These are phyloP conservation scores for Podospora sp. DNA, from an alignment of 495 filamentous ascomycete genomes.

Conservation along the genomic window DNA sequence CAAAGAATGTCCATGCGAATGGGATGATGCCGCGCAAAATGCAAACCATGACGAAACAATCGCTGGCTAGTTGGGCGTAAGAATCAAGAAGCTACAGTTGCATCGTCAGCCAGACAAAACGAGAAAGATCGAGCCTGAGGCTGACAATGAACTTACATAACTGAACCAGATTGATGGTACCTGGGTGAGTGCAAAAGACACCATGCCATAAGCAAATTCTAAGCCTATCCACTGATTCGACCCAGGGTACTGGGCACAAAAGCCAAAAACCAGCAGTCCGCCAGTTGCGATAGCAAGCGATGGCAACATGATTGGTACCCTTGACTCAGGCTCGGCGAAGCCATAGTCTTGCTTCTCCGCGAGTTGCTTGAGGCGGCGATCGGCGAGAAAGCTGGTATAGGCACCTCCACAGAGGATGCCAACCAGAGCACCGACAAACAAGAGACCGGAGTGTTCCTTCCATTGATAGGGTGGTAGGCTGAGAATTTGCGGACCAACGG, in stretches of 20 bases:
- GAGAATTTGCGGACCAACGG: conserved; percentile 32
- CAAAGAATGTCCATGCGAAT: conserved; percentile 36
- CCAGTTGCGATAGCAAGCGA: conserved; percentile 30
- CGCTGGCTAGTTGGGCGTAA: conserved; percentile 35
- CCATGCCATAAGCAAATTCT: conserved; percentile 37
- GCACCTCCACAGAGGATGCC: conserved; percentile 29
- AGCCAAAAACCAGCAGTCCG: conserved; percentile 37
- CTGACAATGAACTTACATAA: conserved; percentile 39
- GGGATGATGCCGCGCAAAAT: conserved; percentile 35
- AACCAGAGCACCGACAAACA: conserved; percentile 34
- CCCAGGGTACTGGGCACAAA: conserved; percentile 31
- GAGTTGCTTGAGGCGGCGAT: conserved; percentile 21
- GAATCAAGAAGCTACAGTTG: conserved; percentile 36
- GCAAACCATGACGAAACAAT: conserved; percentile 41
- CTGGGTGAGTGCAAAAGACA: conserved; percentile 35
- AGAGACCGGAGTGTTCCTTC: conserved; percentile 29
- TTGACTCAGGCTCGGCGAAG: conserved; percentile 33
- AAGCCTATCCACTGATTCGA: conserved; percentile 33
- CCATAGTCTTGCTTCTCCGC: conserved; percentile 27
- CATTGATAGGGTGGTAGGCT: conserved; percentile 29
- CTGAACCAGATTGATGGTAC: conserved; percentile 37
- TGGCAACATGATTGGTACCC: conserved; percentile 32
- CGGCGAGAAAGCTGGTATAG: conserved; percentile 24
- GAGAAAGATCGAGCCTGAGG: too few species aligned
- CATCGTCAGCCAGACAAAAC: background rate